Evolutionary conservation across 306 rosid genomes (phyloP).

Genomic region (Lathyrus tuberosus): DNA sequence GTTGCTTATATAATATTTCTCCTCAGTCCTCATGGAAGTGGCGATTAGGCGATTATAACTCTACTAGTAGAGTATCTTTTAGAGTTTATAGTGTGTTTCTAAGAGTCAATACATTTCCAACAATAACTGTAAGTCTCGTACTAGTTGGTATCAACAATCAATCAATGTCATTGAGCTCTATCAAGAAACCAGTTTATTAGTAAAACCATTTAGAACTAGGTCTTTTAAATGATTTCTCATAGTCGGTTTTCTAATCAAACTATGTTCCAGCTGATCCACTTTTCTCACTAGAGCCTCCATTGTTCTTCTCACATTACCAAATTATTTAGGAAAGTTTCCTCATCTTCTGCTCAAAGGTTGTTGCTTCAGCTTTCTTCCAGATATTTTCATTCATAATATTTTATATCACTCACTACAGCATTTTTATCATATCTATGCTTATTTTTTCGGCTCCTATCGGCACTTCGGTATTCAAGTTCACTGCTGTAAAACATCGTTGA

Average conservation of each 20-base stretch:
- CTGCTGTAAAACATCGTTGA: background rate
- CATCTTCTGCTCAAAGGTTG: background rate
- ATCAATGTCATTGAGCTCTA: slow-evolving; percentile 12
- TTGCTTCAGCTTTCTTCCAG: slow-evolving; percentile 1
- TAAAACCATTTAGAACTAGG: background rate
- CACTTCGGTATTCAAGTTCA: background rate
- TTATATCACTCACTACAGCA: background rate
- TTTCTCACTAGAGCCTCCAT: slow-evolving; percentile 2
- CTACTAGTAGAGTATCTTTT: slow-evolving; percentile 6
- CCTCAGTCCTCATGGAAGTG: slow-evolving; percentile 4
- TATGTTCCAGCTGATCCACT: background rate
- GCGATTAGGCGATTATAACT: background rate
- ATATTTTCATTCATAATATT: background rate
- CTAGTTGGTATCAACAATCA: slow-evolving; percentile 28
- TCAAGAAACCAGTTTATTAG: background rate
- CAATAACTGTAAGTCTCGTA: slow-evolving; percentile 14
- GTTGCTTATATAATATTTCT: slow-evolving; percentile 24
- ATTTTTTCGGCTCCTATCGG: background rate
- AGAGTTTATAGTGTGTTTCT: slow-evolving; percentile 9
- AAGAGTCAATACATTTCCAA: slow-evolving; percentile 13
- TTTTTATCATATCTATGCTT: slow-evolving; percentile 3
- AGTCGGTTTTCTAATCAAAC: background rate
- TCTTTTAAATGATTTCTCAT: background rate
- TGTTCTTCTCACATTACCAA: background rate
- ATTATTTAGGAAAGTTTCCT: background rate